phyloP scores from a whole-genome alignment of 2,329 filamentous ascomycete genomes.

The Setomelanomma holmii region DNA sequence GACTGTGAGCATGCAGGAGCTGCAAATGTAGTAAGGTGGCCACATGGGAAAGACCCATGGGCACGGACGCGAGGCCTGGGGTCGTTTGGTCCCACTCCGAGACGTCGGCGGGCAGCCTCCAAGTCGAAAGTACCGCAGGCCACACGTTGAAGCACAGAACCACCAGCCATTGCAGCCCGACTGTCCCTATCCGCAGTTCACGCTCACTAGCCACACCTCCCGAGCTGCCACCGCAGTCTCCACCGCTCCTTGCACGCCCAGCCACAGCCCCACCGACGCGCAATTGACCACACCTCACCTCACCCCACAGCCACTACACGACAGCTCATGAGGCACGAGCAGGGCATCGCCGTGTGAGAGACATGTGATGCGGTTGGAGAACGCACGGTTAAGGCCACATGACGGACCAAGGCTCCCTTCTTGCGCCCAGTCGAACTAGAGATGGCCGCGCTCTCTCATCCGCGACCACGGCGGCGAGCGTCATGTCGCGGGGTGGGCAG shows the following conservation, averaged over 20 bases:
- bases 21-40: conserved; percentile 9
- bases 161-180: conserved; percentile 9
- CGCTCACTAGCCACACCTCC: conserved; percentile 20
- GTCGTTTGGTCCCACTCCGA: neutral
- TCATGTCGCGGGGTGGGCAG: conserved; percentile 65
- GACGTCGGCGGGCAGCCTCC: conserved; percentile 1
- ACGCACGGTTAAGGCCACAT: conserved; percentile 46
- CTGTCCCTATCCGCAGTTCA: conserved; percentile 10
- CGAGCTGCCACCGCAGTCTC: conserved; percentile 13
- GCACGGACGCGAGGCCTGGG: conserved; percentile 1
- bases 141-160: conserved; percentile 1
- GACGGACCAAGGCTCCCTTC: conserved; percentile 49
- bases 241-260: conserved; percentile 16
- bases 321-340: conserved; percentile 45
- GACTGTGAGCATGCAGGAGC: conserved; percentile 7
- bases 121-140: neutral
- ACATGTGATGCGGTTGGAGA: conserved; percentile 48
- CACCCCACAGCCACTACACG: conserved; percentile 6
- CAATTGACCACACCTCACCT: conserved; percentile 18
- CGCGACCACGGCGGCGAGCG: conserved; percentile 57
- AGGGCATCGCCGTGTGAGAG: conserved; percentile 34
- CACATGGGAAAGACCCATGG: conserved; percentile 3
- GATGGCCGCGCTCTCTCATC: conserved; percentile 65
- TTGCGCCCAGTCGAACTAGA: conserved; percentile 55
- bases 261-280: conserved; percentile 20